These are phyloP conservation scores for Eucalyptus globulus DNA, from an alignment of 345 rosid species.

Conservation along the genomic window DNA sequence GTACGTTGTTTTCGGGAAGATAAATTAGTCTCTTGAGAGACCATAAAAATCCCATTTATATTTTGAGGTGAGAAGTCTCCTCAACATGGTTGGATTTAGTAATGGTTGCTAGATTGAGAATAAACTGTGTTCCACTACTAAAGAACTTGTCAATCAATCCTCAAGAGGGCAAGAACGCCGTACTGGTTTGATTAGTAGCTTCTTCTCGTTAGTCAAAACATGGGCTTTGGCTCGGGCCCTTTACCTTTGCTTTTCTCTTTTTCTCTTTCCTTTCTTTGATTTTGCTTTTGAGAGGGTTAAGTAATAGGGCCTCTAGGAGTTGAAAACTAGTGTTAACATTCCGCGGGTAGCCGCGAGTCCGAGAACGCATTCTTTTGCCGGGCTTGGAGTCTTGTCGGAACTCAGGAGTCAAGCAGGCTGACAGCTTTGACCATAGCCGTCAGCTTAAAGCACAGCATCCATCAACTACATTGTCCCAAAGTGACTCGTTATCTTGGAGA, in stretches of 20 bases:
- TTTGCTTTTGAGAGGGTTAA: background rate
- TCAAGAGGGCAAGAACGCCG: accelerated
- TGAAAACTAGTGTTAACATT: background rate
- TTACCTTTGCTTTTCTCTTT: background rate
- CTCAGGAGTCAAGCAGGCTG: background rate
- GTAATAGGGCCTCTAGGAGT: background rate
- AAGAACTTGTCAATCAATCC: background rate
- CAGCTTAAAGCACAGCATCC: background rate
- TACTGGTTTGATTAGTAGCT: background rate
- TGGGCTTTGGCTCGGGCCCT: background rate
- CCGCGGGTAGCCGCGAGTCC: background rate
- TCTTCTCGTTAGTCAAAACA: background rate
- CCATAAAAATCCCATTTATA: background rate
- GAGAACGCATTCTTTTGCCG: background rate
- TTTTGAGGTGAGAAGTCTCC: background rate
- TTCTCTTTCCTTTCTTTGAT: background rate
- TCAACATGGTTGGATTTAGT: background rate
- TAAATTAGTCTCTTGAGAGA: accelerated
- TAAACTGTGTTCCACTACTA: background rate
- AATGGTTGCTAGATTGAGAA: background rate
- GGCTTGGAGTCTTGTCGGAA: background rate
- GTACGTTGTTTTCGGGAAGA: accelerated
- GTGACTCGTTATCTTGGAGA: background rate
- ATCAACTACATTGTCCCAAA: background rate
- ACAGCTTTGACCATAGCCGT: background rate